phyloP scores from a whole-genome alignment of 164 flowering plant species.

The Vitis rupestris region DNA sequence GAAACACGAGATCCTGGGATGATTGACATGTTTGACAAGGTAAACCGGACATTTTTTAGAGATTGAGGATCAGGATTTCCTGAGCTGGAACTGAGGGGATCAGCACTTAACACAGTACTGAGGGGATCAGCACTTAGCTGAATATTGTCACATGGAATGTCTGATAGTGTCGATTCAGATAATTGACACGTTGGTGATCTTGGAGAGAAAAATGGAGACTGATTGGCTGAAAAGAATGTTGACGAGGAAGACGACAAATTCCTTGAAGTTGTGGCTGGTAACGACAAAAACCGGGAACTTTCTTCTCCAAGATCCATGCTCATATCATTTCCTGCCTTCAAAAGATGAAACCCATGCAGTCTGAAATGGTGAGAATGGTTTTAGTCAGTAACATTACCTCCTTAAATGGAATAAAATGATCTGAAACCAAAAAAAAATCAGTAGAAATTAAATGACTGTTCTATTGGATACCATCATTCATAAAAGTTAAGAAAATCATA shows the following conservation, averaged over 20 bases:
- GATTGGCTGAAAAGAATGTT: slow-evolving; percentile 77
- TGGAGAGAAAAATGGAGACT: slow-evolving; percentile 93
- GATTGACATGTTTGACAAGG: slow-evolving; percentile 24
- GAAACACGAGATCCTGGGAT: slow-evolving; percentile 28
- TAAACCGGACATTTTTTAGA: slow-evolving; percentile 21
- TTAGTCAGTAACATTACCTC: slow-evolving; percentile 18
- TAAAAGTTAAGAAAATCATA: background rate
- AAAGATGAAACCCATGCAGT: slow-evolving; percentile 23
- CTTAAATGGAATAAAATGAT: background rate
- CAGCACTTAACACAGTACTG: slow-evolving; percentile 16
- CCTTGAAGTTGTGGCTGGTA: slow-evolving; percentile 49
- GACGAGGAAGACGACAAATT: slow-evolving; percentile 92
- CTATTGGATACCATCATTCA: background rate
- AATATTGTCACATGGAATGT: slow-evolving; percentile 30
- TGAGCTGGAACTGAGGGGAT: slow-evolving; percentile 24
- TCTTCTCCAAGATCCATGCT: slow-evolving; percentile 72
- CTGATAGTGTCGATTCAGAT: slow-evolving; percentile 42
- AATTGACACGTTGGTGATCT: slow-evolving; percentile 56
- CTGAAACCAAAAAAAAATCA: background rate
- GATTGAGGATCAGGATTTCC: slow-evolving; percentile 31
- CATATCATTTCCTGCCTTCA: slow-evolving; percentile 15
- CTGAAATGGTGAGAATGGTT: slow-evolving; percentile 23
- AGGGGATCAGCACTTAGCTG: slow-evolving; percentile 20
- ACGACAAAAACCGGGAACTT: slow-evolving; percentile 50
- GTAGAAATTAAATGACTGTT: background rate